Percentiles rank a stretch among this genome's conserved stretches.
Conservation (phyloP, 1,284 basidiomycete species). For the Cryptococcus deneoformans region DNA sequence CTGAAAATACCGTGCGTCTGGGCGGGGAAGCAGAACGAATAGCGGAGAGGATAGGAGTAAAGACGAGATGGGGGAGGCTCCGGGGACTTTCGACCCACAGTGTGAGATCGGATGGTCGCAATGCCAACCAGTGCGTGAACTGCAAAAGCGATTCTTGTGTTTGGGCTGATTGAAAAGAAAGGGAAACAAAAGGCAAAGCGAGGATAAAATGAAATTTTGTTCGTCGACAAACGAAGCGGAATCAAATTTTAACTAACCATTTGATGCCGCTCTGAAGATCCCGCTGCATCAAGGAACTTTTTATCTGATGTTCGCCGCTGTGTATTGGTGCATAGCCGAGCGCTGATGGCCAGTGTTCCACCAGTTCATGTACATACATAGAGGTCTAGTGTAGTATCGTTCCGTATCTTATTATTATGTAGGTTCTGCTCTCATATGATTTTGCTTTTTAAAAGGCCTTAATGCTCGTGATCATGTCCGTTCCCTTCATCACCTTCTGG, state of each 20-base stretch:
- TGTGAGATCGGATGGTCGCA: constrained; percentile 17
- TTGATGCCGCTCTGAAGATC: background rate
- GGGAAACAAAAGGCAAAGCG: constrained; percentile 12
- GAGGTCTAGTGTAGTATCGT: too few relatives aligned
- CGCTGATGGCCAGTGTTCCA: too few relatives aligned
- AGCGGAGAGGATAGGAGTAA: background rate
- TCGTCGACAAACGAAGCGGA: background rate
- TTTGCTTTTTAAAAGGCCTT: too few relatives aligned
- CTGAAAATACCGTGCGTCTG: background rate
- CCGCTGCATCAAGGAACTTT: background rate
- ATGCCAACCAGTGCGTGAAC: constrained; percentile 29
- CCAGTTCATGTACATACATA: too few relatives aligned
- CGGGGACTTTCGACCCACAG: constrained; percentile 51
- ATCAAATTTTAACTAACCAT: background rate
- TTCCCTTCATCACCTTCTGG: too few relatives aligned
- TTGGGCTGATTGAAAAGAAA: constrained; percentile 17
- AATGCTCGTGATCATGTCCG: too few relatives aligned
- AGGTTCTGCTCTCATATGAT: too few relatives aligned
- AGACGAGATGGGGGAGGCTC: constrained; percentile 26
- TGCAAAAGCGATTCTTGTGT: constrained; percentile 48
- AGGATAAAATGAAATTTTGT: too few relatives aligned
- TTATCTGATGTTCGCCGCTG: too few relatives aligned
- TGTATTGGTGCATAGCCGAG: too few relatives aligned
- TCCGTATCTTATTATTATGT: too few relatives aligned
- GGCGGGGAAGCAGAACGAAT: background rate